Base-by-base conservation (phyloP, 495 filamentous ascomycete species). In the Eremomyces bilateralis region DNA sequence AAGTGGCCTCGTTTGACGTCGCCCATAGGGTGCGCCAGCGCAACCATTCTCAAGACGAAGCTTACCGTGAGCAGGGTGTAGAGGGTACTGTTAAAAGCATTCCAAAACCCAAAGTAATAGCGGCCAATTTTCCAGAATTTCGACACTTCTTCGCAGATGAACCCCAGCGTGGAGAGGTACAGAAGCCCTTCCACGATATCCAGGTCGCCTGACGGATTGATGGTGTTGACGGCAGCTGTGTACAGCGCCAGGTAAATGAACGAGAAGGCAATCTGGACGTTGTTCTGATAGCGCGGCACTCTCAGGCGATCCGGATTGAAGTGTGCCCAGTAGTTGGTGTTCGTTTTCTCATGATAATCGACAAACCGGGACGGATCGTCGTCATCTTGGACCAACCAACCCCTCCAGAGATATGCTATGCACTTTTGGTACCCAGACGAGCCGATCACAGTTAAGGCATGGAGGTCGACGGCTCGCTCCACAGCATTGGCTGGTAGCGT, bases 361-460 rank as follows among this genome's bases (percentile, higher is more conserved):
- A 92, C 65, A 45, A 95, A 97, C 17, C 67, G 72, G 10, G 71
- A 69, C 3, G 84, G 80, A 44, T 95, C 82, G 27, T 78, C 67
- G 36, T 91, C 78, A 40, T 95, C 79, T 48, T 95, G 88, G 8
- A 85, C 69, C n/a, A 93, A 64, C 88, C 88, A 97, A 27, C 88
- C 88, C 37, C 66, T 68, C 88, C 88, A 97, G 32, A 97, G 73
- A 45, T 80, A 84, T 30, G 61, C 67, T 46, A 94, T 80, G 48
- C 85, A 94, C 53, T 76, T 88, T 46, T 97, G 88, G 47, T 93
- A 97, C n/a, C 85, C 83, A 1, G 79, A 79, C 11, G 75, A 80
- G 12, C 79, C 77, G 39, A 94, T 94, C 19, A 95, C 66, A 18
- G 69, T 62, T 15, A 94, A 58, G 4, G 85, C 81, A 50, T 95